These are phyloP conservation scores for Lumnitzera racemosa DNA, from an alignment of 345 rosid species.

Conservation along the genomic window DNA sequence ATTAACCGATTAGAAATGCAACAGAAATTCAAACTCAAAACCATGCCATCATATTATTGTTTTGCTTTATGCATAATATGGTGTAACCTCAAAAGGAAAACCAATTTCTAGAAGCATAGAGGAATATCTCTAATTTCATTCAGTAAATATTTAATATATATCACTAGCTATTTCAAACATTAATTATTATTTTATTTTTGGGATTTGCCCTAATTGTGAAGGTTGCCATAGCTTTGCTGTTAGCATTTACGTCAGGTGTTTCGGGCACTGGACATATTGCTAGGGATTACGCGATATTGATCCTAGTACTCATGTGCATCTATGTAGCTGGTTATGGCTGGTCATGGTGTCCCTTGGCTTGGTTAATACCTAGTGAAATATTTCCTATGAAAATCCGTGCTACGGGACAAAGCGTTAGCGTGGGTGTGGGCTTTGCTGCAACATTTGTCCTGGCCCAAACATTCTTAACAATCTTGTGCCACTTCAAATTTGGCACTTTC, in stretches of 20 bases:
- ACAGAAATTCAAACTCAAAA: too few relatives aligned
- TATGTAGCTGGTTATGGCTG: slow-evolving; percentile 66
- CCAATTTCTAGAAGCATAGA: too few relatives aligned
- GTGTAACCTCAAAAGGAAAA: too few relatives aligned
- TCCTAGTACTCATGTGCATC: slow-evolving; percentile 43
- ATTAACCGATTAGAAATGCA: too few relatives aligned
- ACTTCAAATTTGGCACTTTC: slow-evolving; percentile 50
- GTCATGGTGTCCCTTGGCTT: slow-evolving; percentile 66
- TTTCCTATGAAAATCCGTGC: slow-evolving; percentile 60
- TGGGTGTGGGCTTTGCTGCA: slow-evolving; percentile 38
- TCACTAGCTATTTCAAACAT: too few relatives aligned
- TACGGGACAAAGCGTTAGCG: slow-evolving; percentile 51
- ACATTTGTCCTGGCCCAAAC: slow-evolving; percentile 50
- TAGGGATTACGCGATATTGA: slow-evolving; percentile 28
- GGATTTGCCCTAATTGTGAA: background rate
- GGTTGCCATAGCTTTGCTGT: slow-evolving; percentile 28
- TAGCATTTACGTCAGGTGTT: slow-evolving; percentile 31
- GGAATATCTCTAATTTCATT: too few relatives aligned
- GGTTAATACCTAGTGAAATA: slow-evolving; percentile 66
- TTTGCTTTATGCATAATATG: too few relatives aligned
- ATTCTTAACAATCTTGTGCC: slow-evolving; percentile 59
- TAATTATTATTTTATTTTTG: too few relatives aligned
- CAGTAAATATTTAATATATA: too few relatives aligned
- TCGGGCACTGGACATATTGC: slow-evolving; percentile 35
- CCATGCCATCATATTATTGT: too few relatives aligned